Evolutionary conservation across 208 protist species (phyloP).

Genomic region (Trypanosomatidae sp.): DNA sequence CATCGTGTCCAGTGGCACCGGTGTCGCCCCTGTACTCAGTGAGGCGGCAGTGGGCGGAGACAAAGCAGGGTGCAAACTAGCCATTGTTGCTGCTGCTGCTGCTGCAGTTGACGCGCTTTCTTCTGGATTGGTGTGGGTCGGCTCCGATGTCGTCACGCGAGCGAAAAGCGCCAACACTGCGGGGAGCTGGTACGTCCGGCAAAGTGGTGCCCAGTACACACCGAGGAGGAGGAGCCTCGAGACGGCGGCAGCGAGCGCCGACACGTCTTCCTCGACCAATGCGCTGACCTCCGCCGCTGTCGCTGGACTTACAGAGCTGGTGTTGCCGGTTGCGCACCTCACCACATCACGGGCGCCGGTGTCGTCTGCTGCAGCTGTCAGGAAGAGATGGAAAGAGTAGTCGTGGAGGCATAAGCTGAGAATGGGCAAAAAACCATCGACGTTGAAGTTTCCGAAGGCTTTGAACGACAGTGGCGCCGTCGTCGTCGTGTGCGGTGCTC

Average conservation of each 20-base stretch:
- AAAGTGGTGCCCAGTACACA: constrained; percentile 28
- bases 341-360: neutral
- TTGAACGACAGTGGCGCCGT: neutral
- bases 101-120: neutral
- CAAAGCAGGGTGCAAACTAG: neutral
- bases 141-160: neutral
- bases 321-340: neutral
- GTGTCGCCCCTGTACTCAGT: neutral
- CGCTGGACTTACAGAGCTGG: neutral
- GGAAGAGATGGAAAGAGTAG: constrained; percentile 7
- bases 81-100: neutral
- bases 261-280: neutral
- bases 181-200: constrained; percentile 22
- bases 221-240: constrained; percentile 6
- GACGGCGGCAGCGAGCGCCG: constrained; percentile 1
- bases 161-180: neutral
- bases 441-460: constrained; percentile 14
- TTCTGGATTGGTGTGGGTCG: neutral
- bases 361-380: neutral
- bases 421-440: constrained; percentile 3
- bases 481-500: neutral
- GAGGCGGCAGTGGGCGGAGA: too few relatives aligned
- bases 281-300: neutral
- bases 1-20: neutral
- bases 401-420: constrained; percentile 18